Conservation (phyloP, 208 protist species). For the Leishmania tarentolae region DNA sequence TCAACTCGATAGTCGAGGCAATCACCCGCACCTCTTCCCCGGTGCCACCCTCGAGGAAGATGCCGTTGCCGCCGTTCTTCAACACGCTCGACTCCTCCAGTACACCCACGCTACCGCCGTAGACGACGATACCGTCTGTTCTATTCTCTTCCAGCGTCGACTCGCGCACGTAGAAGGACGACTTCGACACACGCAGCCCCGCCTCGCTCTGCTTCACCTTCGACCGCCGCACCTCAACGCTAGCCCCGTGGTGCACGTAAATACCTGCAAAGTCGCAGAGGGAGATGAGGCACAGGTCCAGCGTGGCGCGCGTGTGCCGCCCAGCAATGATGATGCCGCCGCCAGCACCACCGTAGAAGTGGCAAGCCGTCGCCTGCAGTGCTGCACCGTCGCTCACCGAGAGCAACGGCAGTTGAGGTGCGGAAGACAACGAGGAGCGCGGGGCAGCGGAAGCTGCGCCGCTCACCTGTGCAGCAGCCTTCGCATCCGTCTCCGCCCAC, state of each 20-base stretch:
- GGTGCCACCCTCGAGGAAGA: constrained; percentile 37
- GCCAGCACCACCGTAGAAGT: constrained; percentile 62
- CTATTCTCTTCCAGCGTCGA: constrained; percentile 50
- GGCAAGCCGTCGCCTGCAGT: constrained; percentile 51
- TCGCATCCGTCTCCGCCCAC: not conserved
- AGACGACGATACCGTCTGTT: constrained; percentile 61
- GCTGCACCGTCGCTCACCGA: constrained; percentile 36
- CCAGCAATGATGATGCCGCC: constrained; percentile 47
- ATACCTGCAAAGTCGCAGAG: constrained; percentile 60
- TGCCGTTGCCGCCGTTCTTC: constrained; percentile 62
- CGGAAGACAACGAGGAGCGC: not conserved
- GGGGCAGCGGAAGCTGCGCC: not conserved
- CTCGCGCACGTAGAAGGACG: constrained; percentile 32
- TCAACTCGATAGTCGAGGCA: constrained; percentile 65
- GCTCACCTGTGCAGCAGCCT: not conserved
- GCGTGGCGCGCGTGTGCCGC: constrained; percentile 24
- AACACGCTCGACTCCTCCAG: constrained; percentile 50
- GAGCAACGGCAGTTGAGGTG: constrained; percentile 40
- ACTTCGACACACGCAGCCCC: constrained; percentile 36
- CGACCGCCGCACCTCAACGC: constrained; percentile 37
- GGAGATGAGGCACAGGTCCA: constrained; percentile 60
- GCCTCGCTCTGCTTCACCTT: constrained; percentile 54
- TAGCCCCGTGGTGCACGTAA: constrained; percentile 42
- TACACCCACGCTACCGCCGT: constrained; percentile 34
- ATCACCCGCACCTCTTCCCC: constrained; percentile 36